Evolutionary conservation across 768 basidiomycete genomes (phyloP).

Genomic region (Rhodotorula graminis): DNA sequence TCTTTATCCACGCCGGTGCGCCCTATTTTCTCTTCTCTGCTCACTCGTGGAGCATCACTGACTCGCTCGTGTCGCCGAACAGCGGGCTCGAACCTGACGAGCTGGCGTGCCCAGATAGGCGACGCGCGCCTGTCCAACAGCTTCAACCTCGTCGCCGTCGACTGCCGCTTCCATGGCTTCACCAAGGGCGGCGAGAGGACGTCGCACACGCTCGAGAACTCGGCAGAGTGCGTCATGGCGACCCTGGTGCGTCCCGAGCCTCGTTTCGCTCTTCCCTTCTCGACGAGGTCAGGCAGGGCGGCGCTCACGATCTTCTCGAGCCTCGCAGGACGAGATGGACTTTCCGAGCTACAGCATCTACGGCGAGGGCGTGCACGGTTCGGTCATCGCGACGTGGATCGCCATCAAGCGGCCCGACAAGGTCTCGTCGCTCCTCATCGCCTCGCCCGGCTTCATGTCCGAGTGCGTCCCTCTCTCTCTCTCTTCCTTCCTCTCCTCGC

Average conservation of each 20-base stretch:
- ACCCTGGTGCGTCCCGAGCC: neutral
- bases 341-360: conserved; percentile 4
- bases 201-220: conserved; percentile 26
- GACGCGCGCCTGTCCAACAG: conserved; percentile 2
- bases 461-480: conserved; percentile 4
- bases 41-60: neutral
- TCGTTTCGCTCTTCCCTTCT: neutral
- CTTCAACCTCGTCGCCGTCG: conserved; percentile 27
- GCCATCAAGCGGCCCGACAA: conserved; percentile 15
- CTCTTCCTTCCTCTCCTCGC: neutral
- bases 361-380: conserved; percentile 26
- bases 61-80: no score
- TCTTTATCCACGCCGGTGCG: conserved; percentile 24
- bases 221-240: conserved; percentile 21
- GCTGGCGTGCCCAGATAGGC: conserved; percentile 15
- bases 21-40: no score
- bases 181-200: conserved; percentile 25
- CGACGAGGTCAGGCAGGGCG: no score
- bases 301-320: neutral
- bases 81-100: conserved; percentile 6
- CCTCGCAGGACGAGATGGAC: conserved; percentile 24
- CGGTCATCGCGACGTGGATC: conserved; percentile 8
- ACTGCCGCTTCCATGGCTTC: conserved; percentile 21
- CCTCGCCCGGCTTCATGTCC: conserved; percentile 17
- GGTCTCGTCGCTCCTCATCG: conserved; percentile 9